phyloP scores from a whole-genome alignment of 192 early-diverging fungal species.

The Rhizophagus clarus region DNA sequence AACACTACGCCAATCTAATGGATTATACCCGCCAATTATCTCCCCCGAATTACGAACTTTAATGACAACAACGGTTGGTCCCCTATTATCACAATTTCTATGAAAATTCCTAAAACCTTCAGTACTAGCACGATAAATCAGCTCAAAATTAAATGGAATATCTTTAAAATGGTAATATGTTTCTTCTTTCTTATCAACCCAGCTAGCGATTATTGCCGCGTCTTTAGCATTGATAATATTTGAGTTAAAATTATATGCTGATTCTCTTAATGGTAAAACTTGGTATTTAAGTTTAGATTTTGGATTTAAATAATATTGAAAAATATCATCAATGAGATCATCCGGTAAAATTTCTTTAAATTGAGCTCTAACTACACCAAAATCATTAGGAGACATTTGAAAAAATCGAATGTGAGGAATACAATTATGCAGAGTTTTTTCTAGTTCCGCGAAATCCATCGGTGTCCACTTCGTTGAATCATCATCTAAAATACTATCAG shows the following conservation, averaged over 20 bases:
- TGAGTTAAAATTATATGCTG: background rate
- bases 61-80: background rate
- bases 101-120: background rate
- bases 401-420: background rate
- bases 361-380: no score
- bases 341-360: background rate
- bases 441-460: background rate
- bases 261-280: background rate
- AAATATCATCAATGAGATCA: background rate
- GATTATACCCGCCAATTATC: conserved; percentile 1
- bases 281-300: background rate
- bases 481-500: background rate
- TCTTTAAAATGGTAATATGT: background rate
- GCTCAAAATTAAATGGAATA: background rate
- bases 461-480: background rate
- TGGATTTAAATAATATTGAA: background rate
- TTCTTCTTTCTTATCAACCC: conserved; percentile 1
- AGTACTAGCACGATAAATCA: background rate
- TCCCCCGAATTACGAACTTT: background rate
- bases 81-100: background rate
- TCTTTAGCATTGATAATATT: background rate
- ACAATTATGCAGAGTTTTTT: background rate
- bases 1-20: background rate
- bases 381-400: no score
- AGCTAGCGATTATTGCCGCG: background rate